Percentiles rank a stretch among this genome's conserved stretches.
These are phyloP conservation scores for Amoebophrya sp. DNA, from an alignment of 169 alveolate species.

Conservation along the genomic window DNA sequence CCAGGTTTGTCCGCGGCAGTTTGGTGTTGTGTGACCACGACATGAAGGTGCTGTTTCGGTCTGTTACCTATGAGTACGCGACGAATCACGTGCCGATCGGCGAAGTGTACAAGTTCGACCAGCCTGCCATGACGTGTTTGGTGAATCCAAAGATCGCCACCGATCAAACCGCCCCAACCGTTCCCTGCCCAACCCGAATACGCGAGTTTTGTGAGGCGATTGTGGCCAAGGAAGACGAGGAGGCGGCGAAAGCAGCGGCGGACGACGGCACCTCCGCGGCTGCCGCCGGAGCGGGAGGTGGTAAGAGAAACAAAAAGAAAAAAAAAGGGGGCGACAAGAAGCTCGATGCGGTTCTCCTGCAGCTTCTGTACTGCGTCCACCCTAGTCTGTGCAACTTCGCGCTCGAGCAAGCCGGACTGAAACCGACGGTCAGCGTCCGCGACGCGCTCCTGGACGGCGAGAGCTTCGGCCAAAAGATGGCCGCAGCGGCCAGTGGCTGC, in stretches of 20 bases:
- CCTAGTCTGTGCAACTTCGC: neutral
- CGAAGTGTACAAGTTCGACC: neutral
- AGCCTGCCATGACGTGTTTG: neutral
- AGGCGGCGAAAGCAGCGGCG: too few species aligned
- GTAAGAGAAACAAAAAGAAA: neutral
- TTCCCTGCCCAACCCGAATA: too few species aligned
- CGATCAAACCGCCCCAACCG: neutral
- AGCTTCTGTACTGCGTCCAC: neutral
- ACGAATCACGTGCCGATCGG: conserved; percentile 19
- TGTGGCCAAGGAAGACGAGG: too few species aligned
- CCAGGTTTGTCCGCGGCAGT: neutral
- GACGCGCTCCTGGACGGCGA: neutral
- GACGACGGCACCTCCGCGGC: too few species aligned
- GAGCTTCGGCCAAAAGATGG: neutral
- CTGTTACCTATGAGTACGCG: neutral
- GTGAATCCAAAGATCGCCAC: neutral
- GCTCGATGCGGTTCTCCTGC: neutral
- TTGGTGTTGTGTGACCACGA: neutral
- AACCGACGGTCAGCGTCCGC: neutral
- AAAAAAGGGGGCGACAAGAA: neutral
- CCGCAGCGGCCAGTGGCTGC: neutral
- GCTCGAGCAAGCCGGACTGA: neutral
- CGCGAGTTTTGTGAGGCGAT: too few species aligned
- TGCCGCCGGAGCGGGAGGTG: too few species aligned
- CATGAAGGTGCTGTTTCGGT: neutral